Evolutionary conservation across 371 early-diverging fungal species (phyloP).

Genomic region (Coelomomyces lativittatus): DNA sequence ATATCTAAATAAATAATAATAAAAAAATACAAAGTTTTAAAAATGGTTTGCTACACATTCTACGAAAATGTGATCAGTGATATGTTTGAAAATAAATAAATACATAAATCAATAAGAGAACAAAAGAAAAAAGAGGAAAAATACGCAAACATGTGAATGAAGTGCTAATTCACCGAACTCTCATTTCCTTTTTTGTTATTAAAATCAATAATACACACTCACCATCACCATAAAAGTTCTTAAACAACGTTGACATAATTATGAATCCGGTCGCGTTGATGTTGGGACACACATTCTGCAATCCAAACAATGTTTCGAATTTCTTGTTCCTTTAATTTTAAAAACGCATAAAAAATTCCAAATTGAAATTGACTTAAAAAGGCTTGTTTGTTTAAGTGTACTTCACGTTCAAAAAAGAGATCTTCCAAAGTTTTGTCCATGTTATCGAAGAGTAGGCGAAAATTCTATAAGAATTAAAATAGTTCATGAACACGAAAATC

Average conservation of each 20-base stretch:
- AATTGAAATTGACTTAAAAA: constrained; percentile 92
- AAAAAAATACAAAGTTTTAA: too few relatives aligned
- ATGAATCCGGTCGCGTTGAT: constrained; percentile 81
- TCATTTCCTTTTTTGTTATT: too few relatives aligned
- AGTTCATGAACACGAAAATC: not conserved
- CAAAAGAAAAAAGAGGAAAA: too few relatives aligned
- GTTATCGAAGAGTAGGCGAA: constrained; percentile 48
- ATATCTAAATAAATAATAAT: too few relatives aligned
- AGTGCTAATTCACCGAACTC: too few relatives aligned
- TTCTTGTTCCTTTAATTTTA: constrained; percentile 97
- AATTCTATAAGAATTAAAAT: constrained; percentile 32
- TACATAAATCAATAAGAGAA: too few relatives aligned
- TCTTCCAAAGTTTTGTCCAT: constrained; percentile 64
- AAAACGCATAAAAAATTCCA: constrained; percentile 87
- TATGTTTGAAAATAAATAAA: too few relatives aligned
- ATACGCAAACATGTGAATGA: too few relatives aligned
- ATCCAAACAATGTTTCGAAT: constrained; percentile 98
- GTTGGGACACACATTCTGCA: constrained; percentile 95
- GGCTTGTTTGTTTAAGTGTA: constrained; percentile 72
- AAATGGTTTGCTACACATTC: too few relatives aligned
- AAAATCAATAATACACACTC: not conserved
- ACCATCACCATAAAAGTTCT: not conserved
- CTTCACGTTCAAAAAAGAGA: constrained; percentile 84
- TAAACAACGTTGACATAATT: constrained; percentile 78
- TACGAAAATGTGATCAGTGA: too few relatives aligned